These are phyloP conservation scores for Colletotrichum aenigma DNA, from an alignment of 2,329 filamentous ascomycete species.

Conservation along the genomic window DNA sequence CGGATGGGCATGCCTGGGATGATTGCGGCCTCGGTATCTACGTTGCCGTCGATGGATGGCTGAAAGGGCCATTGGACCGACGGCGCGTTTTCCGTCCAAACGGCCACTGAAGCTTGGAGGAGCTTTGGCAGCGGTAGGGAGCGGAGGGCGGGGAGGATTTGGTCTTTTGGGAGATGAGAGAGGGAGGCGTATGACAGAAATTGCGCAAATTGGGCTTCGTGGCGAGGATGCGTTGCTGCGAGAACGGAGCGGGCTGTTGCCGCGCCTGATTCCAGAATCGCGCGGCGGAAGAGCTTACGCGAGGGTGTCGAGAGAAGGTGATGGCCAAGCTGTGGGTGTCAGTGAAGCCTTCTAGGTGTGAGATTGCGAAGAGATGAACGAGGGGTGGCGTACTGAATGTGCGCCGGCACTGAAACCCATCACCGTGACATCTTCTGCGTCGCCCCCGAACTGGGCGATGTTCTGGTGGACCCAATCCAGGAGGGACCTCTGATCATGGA, in stretches of 20 bases:
- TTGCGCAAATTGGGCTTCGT: slow-evolving; percentile 59
- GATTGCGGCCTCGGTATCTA: slow-evolving; percentile 38
- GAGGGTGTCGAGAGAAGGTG: slow-evolving; percentile 58
- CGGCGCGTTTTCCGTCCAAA: slow-evolving; percentile 48
- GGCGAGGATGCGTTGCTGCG: slow-evolving; percentile 57
- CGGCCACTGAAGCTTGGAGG: slow-evolving; percentile 41
- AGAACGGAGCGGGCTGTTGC: slow-evolving; percentile 60
- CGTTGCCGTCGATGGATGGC: slow-evolving; percentile 65
- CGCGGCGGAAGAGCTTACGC: slow-evolving; percentile 54
- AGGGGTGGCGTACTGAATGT: slow-evolving; percentile 52
- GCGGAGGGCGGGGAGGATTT: slow-evolving; percentile 57
- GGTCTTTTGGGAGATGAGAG: slow-evolving; percentile 47
- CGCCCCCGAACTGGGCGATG: slow-evolving; percentile 64
- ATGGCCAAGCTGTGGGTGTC: slow-evolving; percentile 62
- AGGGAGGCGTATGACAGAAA: slow-evolving; percentile 59
- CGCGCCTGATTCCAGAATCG: slow-evolving; percentile 62
- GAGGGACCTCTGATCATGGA: slow-evolving; percentile 64
- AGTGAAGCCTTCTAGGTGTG: background rate
- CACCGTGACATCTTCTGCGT: slow-evolving; percentile 60
- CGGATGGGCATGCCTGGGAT: slow-evolving; percentile 62
- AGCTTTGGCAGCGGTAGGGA: slow-evolving; percentile 42
- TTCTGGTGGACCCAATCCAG: slow-evolving; percentile 67
- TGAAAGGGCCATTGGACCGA: slow-evolving; percentile 69
- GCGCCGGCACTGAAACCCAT: slow-evolving; percentile 67
- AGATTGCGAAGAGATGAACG: slow-evolving; percentile 17